Evolutionary conservation across 306 rosid species (phyloP), one percentile per base, ranked within the genome.

Genomic region (Urtica urens): DNA sequence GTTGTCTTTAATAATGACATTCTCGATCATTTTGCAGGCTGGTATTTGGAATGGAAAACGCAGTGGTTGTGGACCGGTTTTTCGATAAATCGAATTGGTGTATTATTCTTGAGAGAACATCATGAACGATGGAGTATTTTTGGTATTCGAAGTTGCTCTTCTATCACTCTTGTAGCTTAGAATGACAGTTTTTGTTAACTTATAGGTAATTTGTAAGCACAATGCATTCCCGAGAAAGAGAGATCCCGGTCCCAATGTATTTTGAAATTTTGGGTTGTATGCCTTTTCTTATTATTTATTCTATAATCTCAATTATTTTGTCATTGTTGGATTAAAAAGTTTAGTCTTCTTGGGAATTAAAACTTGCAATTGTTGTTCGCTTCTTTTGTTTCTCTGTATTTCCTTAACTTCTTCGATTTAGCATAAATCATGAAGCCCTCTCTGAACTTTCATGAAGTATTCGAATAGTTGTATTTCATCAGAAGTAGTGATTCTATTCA

Each of bases 31-130:
- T 53, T 58, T 77, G 64, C 81, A 90, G 95, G 67, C 72, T 90
- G 56, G 72, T 70, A 30, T 70, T 75, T 53, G 94, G 87, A 46
- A 67, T 84, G 68, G 70, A 64, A 53, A 69, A 75, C 46, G 83
- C 84, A 11, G 71, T 72, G 53, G 54, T 90, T 33, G 78, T 90
- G 4, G 96, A 90, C 59, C 74, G 62, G 40, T 85, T 90, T 82
- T 85, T 61, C 39, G 93, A 90, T 74, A 90, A 90, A 70, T 82
- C 96, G 45, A 90, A 90, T 72, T 90, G 93, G 99, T 82, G 96
- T 35, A 67, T 85, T 63, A 67, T 79, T 74, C 94, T 90, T 15
- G 79, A 90, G 80, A 90, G 69, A 69, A 73, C 61, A 7, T 30
- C 26, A 24, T 92, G 76, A 77, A 43, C 18, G 39, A 55, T 40